Evolutionary conservation across 495 filamentous ascomycete genomes (phyloP).

Genomic region (Annulohypoxylon nitens): DNA sequence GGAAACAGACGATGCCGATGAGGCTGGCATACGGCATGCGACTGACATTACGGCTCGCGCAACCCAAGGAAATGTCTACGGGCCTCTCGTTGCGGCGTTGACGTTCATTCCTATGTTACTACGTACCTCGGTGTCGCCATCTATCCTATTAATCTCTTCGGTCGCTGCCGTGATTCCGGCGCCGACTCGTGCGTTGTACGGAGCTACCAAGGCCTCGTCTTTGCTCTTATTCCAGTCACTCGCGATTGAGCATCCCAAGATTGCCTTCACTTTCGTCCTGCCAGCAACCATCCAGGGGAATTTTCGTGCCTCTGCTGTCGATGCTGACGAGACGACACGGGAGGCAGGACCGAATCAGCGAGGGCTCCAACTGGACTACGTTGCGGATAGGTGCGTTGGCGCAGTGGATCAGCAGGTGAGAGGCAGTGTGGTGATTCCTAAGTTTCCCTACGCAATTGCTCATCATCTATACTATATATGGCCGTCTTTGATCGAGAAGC

Average conservation of each 20-base stretch:
- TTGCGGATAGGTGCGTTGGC: conserved; percentile 44
- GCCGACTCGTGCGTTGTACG: conserved; percentile 51
- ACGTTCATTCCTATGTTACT: conserved; percentile 49
- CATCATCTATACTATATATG: conserved; percentile 51
- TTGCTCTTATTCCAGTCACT: conserved; percentile 51
- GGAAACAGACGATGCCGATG: conserved; percentile 36
- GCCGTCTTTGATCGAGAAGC: conserved; percentile 47
- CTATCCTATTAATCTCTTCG: conserved; percentile 48
- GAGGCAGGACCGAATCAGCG: conserved; percentile 37
- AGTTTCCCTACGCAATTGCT: conserved; percentile 49
- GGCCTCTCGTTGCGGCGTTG: conserved; percentile 43
- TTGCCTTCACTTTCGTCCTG: conserved; percentile 47
- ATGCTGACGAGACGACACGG: conserved; percentile 29
- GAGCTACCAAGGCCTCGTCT: conserved; percentile 50
- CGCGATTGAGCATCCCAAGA: conserved; percentile 50
- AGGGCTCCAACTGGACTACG: conserved; percentile 48
- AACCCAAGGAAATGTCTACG: conserved; percentile 48
- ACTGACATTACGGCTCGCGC: conserved; percentile 35
- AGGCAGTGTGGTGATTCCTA: conserved; percentile 49
- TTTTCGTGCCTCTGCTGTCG: conserved; percentile 51
- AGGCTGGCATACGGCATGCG: conserved; percentile 39
- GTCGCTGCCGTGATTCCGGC: conserved; percentile 51
- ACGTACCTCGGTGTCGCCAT: conserved; percentile 48
- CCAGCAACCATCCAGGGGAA: conserved; percentile 51
- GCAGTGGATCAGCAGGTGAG: conserved; percentile 41